A percentile compares a stretch with the other conserved stretches of the same genome.
Evolutionary conservation across 441 rosid species (phyloP).

Genomic region (Populus tomentosa): DNA sequence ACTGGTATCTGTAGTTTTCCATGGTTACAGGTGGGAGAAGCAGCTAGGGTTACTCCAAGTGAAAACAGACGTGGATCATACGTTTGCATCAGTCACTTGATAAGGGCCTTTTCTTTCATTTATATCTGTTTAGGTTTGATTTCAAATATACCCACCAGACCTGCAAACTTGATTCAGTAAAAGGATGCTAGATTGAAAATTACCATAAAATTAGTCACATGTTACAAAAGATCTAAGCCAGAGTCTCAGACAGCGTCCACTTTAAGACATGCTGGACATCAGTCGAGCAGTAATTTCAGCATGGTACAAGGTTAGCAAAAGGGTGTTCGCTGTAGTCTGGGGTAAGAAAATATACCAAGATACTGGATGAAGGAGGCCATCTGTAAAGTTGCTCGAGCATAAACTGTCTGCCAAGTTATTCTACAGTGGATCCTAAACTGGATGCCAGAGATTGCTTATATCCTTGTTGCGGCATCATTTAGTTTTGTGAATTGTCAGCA

Average conservation of each 20-base stretch:
- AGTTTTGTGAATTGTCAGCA: background rate
- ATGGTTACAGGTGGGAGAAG: background rate
- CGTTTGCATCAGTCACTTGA: background rate
- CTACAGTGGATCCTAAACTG: too few relatives aligned
- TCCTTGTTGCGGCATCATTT: background rate
- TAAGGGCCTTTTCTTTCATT: background rate
- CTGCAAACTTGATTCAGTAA: background rate
- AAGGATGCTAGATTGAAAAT: background rate
- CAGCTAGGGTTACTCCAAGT: background rate
- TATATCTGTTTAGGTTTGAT: background rate
- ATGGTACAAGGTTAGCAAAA: background rate
- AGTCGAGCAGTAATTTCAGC: background rate
- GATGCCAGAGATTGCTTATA: too few relatives aligned
- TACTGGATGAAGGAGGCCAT: too few relatives aligned
- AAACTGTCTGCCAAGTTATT: too few relatives aligned
- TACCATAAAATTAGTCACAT: background rate
- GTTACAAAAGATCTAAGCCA: background rate
- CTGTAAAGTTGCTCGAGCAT: too few relatives aligned
- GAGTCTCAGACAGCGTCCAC: background rate
- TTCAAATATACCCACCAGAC: background rate
- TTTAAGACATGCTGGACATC: background rate
- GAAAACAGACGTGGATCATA: background rate
- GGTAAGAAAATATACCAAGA: too few relatives aligned
- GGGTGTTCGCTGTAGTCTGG: too few relatives aligned
- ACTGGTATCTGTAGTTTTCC: background rate